These are phyloP conservation scores for Breynia disticha DNA, from an alignment of 441 rosid species.

Conservation along the genomic window DNA sequence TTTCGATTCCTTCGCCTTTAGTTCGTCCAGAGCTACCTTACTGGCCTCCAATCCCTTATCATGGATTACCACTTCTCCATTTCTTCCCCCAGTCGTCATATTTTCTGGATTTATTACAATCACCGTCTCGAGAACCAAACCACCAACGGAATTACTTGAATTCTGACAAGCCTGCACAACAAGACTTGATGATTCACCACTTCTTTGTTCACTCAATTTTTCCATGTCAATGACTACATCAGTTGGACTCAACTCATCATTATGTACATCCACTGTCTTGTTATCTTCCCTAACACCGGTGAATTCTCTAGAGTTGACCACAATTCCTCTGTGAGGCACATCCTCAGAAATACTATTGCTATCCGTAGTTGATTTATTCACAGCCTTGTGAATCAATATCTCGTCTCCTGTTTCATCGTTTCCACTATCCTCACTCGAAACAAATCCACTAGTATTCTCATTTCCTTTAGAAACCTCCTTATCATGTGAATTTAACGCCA, in stretches of 20 bases:
- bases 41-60: constrained; percentile 17
- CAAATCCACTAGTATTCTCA: constrained; percentile 14
- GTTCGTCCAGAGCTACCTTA: constrained; percentile 17
- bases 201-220: constrained; percentile 8
- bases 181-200: constrained; percentile 15
- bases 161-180: constrained; percentile 23
- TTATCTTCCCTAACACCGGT: constrained; percentile 15
- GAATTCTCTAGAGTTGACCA: constrained; percentile 15
- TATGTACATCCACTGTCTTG: constrained; percentile 13
- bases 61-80: constrained; percentile 13
- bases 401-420: constrained; percentile 5
- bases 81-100: constrained; percentile 17
- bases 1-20: constrained; percentile 24
- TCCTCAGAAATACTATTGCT: constrained; percentile 20
- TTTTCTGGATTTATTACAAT: constrained; percentile 24
- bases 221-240: constrained; percentile 9
- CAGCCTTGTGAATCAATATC: constrained; percentile 11
- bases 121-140: constrained; percentile 22
- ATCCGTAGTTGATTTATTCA: constrained; percentile 12
- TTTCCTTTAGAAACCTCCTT: constrained; percentile 17
- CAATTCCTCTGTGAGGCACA: constrained; percentile 20
- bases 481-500: constrained; percentile 21
- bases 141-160: constrained; percentile 15
- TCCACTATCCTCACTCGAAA: constrained; percentile 15
- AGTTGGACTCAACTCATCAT: constrained; percentile 15